Conservation (phyloP, 306 rosid species). For the Casuarina glauca region DNA sequence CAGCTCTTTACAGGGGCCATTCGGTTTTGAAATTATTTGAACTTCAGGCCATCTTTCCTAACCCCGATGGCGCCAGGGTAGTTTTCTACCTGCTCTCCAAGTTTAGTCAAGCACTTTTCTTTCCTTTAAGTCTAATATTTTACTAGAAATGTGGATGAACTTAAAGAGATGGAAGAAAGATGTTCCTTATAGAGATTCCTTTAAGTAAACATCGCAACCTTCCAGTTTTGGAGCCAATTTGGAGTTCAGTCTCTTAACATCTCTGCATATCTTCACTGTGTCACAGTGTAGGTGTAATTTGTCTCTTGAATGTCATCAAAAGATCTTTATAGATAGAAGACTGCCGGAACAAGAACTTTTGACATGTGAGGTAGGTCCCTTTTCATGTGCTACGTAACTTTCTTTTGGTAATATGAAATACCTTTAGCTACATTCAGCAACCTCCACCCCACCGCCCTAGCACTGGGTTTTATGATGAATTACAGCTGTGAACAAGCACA, state of each 20-base stretch:
- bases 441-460: constrained; percentile 7
- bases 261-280: constrained; percentile 4
- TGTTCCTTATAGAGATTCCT: neutral
- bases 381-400: constrained; percentile 7
- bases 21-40: constrained; percentile 32
- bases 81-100: constrained; percentile 6
- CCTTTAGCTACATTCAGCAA: neutral
- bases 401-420: neutral
- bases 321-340: neutral
- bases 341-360: neutral
- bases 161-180: neutral
- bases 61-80: constrained; percentile 20
- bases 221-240: neutral
- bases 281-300: constrained; percentile 2
- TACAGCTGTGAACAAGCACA: constrained; percentile 33
- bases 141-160: neutral
- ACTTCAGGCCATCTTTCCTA: constrained; percentile 18
- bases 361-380: neutral
- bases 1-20: constrained; percentile 35
- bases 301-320: neutral
- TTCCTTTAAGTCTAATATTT: neutral
- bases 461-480: constrained; percentile 10
- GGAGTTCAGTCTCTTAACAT: neutral
- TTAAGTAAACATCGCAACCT: neutral
- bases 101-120: neutral